phyloP scores from a whole-genome alignment of 176 grass and related monocot species.

The barley (Hordeum vulgare) region MorexV3_pseudomolecules_assembly NC_058524.1:123248784-123249283 shows the following conservation, averaged over 20 bases:
- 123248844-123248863: neutral
- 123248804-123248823: conserved; percentile 4
- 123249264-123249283: neutral
- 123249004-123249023: neutral
- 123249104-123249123: conserved; percentile 97
- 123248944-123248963: neutral
- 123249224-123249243: neutral
- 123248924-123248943: neutral
- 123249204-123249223: neutral
- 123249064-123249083: neutral
- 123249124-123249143: conserved; percentile 59
- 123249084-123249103: conserved; percentile 48
- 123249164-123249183: conserved; percentile 41
- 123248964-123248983: neutral
- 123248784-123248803: neutral
- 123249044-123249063: neutral
- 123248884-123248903: conserved; percentile 1
- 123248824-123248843: neutral
- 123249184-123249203: conserved; percentile 29
- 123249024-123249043: neutral
- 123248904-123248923: neutral
- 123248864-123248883: neutral
- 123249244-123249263: neutral
- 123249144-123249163: conserved; percentile 81
- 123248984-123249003: neutral